Evolutionary conservation across 140 eudicot species (phyloP).

Genomic region (Ambrosia hybrid): DNA sequence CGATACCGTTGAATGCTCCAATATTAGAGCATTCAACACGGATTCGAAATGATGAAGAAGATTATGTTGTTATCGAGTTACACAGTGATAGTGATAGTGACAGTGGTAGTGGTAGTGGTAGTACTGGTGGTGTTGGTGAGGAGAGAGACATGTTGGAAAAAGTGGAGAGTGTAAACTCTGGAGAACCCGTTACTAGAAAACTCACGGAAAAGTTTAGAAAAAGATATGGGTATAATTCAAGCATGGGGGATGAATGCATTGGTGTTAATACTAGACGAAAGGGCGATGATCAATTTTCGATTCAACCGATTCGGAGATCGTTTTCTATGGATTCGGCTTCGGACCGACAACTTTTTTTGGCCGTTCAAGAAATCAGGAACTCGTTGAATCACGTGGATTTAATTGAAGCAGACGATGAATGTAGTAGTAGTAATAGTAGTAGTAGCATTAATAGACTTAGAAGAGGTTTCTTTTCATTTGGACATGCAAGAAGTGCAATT

Average conservation of each 20-base stretch:
- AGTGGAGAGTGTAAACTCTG: constrained; percentile 4
- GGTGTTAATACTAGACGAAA: constrained; percentile 39
- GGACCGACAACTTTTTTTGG: constrained; percentile 55
- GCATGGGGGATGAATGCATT: constrained; percentile 89
- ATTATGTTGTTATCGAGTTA: constrained; percentile 75
- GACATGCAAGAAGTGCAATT: constrained; percentile 65
- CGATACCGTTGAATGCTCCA: constrained; percentile 33
- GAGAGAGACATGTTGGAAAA: not conserved
- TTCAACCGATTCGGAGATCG: constrained; percentile 78
- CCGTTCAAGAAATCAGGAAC: constrained; percentile 61
- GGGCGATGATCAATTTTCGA: constrained; percentile 48
- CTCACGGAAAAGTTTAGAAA: constrained; percentile 14
- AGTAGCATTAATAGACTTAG: constrained; percentile 39
- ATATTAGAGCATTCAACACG: constrained; percentile 13
- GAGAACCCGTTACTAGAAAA: constrained; percentile 11
- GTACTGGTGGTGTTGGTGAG: not conserved
- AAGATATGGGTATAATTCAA: constrained; percentile 39
- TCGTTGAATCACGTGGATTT: constrained; percentile 19
- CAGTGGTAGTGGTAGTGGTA: not conserved
- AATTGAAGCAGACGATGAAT: constrained; percentile 24
- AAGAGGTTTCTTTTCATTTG: constrained; percentile 74
- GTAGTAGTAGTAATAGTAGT: not conserved
- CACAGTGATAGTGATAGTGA: not conserved
- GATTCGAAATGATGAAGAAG: constrained; percentile 38
- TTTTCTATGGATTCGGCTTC: constrained; percentile 86